Evolutionary conservation across 805 yeast species (phyloP), one percentile per base, ranked within the genome.

Genomic region (Candida piceae): DNA sequence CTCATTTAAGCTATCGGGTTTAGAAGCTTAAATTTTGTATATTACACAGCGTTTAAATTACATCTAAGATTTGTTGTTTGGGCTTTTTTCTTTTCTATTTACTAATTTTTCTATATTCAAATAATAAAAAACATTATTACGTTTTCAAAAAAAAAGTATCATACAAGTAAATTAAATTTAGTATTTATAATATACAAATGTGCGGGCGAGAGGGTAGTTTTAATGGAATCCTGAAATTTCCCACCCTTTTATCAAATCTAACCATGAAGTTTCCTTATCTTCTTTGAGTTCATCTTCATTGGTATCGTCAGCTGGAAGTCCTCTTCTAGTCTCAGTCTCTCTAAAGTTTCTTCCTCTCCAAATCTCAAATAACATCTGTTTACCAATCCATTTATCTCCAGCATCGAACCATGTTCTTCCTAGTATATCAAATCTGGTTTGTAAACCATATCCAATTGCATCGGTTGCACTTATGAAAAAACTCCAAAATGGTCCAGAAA

Each of bases 231-330:
- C 65, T 2, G 57, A 45, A 7, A 60, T 45, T 25, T 70, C 78
- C 81, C 81, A 76, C 39, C 69, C 76, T 35, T 76, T 62, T 1
- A 75, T 59, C 57, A 74, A 50, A 45, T 74, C 78, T 62, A 76
- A 63, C 70, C 78, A 75, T 21, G 74, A 71, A 35, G 34, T 61
- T 52, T 41, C 63, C 24, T 45, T 49, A n/a, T 52, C 53, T 7
- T 42, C 48, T 12, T n/a, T n/a, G n/a, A 32, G 32, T n/a, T 32
- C 30, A 12, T 62, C 62, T 22, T 53, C 36, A 16, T 38, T 45
- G 4, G 40, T 41, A 19, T 38, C 43, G n/a, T 29, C 32, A 18
- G 35, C n/a, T n/a, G n/a, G n/a, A n/a, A n/a, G n/a, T n/a, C 32
- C n/a, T 25, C 26, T 18, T 23, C 25, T 7, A 16, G 13, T 18